These are phyloP conservation scores for Stylonectria norvegica DNA, from an alignment of 2,329 filamentous ascomycete species.

Conservation along the genomic window DNA sequence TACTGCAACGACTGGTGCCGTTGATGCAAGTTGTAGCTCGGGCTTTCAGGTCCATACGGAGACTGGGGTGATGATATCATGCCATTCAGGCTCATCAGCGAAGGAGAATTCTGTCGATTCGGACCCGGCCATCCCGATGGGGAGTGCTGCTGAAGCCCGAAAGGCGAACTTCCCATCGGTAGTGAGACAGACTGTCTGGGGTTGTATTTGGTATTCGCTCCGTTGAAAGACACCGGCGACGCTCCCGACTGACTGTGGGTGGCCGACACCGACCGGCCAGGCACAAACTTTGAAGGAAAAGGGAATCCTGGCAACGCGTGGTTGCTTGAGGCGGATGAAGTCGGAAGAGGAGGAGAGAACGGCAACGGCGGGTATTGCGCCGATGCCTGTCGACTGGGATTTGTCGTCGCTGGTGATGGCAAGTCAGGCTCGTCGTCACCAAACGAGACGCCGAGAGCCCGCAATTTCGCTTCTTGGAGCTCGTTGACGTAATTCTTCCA, in stretches of 20 bases:
- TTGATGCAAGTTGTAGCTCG: conserved; percentile 46
- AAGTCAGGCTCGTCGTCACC: conserved; percentile 67
- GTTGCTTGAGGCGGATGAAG: conserved; percentile 73
- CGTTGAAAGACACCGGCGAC: conserved; percentile 69
- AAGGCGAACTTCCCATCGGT: conserved; percentile 61
- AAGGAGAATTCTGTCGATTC: conserved; percentile 62
- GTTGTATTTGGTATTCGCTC: conserved; percentile 58
- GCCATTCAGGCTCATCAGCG: conserved; percentile 46
- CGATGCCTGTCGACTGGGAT: conserved; percentile 65
- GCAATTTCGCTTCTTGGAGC: conserved; percentile 85
- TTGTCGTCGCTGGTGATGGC: conserved; percentile 61
- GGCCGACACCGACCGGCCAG: conserved; percentile 56
- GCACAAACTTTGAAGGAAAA: conserved; percentile 58
- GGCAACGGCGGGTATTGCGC: conserved; percentile 72
- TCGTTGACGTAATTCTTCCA: conserved; percentile 77
- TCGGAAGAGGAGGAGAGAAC: conserved; percentile 79
- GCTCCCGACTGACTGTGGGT: conserved; percentile 61
- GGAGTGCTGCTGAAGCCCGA: conserved; percentile 62
- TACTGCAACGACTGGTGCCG: conserved; percentile 59
- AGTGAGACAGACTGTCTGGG: conserved; percentile 70
- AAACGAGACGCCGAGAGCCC: conserved; percentile 82
- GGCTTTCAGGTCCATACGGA: conserved; percentile 56
- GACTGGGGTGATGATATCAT: conserved; percentile 61
- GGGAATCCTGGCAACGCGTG: conserved; percentile 53
- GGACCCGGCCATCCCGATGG: conserved; percentile 55